Evolutionary conservation across 352 stramenopile species (phyloP), one percentile per base, ranked within the genome.

Genomic region (Phytopythium chamaehyphon): DNA sequence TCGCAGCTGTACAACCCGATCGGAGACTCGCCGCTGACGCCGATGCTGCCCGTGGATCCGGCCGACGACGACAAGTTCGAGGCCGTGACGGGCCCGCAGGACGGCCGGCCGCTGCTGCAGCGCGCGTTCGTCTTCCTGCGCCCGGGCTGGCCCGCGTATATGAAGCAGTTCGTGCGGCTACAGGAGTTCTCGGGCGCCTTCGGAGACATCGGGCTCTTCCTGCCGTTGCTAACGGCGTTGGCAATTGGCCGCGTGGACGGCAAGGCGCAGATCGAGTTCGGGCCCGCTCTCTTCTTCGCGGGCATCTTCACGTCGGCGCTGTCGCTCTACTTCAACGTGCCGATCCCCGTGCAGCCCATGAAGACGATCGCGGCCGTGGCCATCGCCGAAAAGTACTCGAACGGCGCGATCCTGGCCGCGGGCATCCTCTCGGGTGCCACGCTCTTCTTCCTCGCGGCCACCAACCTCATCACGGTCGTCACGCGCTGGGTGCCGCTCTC

Each of bases 261-360:
- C 15, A 69, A 63, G 26, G 73, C 78, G 22, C 80, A 90, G 54
- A 94, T 98, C 57, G 74, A 84, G 50, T 87, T 97, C 31, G 87
- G 86, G 0, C 80, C 91, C 0, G 86, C 91, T 48, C 69, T 98
- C n/a, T 97, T 97, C 61, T 97, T 88, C 61, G 83, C 90, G 1
- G 93, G 93, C 0, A 51, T 96, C 10, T 92, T 87, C 54, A 98
- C 96, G 26, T 61, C 95, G 0, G 58, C 90, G 1, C 83, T 94
- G 12, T 88, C 89, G 23, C 73, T 82, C 23, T 66, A 85, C 40
- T 97, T 95, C 73, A 90, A 96, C 56, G 63, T 97, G 28, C 93
- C 93, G 40, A 98, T 98, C 68, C 90, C 86, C n/a, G 85, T 98
- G 19, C 93, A 98, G 64, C 93, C 93, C 14, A 98, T 98, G 93